These are phyloP conservation scores for Candida qinlingensis DNA, from an alignment of 805 yeast species.

Conservation along the genomic window DNA sequence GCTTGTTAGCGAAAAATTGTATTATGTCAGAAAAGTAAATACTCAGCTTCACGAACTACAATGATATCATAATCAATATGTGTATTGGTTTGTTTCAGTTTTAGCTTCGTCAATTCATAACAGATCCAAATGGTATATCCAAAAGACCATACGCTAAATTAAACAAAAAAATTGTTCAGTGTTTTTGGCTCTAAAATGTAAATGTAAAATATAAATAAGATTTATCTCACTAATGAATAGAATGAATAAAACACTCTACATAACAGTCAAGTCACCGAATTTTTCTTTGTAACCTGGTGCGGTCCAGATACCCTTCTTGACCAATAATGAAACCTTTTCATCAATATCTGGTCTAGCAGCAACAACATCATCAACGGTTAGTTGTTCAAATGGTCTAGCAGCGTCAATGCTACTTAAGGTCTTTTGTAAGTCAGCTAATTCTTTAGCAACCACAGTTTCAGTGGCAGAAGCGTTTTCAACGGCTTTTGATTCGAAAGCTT, in stretches of 20 bases:
- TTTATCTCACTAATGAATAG: not conserved
- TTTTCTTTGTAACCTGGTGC: conserved; percentile 98
- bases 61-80: conserved; percentile 17
- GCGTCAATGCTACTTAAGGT: conserved; percentile 91
- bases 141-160: conserved; percentile 2
- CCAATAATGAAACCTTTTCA: conserved; percentile 91
- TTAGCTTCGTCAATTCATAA: conserved; percentile 8
- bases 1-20: too few relatives aligned
- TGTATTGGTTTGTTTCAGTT: conserved; percentile 7
- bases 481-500: conserved; percentile 92
- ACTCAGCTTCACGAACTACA: not conserved
- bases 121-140: not conserved
- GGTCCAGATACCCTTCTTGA: conserved; percentile 94
- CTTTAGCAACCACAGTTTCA: conserved; percentile 81
- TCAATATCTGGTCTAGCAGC: conserved; percentile 97
- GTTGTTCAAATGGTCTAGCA: conserved; percentile 96
- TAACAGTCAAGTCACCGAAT: conserved; percentile 94
- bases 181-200: not conserved
- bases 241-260: conserved; percentile 35
- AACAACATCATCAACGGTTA: conserved; percentile 91
- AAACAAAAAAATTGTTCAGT: not conserved
- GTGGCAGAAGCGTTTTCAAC: conserved; percentile 92
- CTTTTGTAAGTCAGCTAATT: conserved; percentile 77
- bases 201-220: not conserved
- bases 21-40: too few relatives aligned